These are phyloP conservation scores for Anthracocystis panici-leucophaei DNA, from an alignment of 1,284 basidiomycete species.

Conservation along the genomic window DNA sequence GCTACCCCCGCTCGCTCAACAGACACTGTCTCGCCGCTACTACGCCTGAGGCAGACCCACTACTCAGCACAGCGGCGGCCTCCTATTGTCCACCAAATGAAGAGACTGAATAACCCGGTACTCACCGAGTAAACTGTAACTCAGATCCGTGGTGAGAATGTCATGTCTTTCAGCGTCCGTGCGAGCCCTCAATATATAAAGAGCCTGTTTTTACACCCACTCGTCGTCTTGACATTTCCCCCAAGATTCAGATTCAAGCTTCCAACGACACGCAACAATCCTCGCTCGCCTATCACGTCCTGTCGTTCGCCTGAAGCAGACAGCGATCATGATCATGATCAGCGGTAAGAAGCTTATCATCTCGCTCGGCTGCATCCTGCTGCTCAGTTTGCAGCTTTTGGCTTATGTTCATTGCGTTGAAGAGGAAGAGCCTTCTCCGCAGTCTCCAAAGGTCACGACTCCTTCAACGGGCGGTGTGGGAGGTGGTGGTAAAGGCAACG, in stretches of 20 bases:
- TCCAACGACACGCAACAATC: too few species aligned
- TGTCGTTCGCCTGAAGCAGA: neutral
- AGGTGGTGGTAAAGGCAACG: neutral
- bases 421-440: neutral
- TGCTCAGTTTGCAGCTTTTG: neutral
- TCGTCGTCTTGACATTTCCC: neutral
- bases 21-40: too few species aligned
- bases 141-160: too few species aligned
- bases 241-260: neutral
- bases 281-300: neutral
- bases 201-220: neutral
- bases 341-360: neutral
- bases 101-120: too few species aligned
- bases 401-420: neutral
- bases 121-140: too few species aligned
- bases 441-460: neutral
- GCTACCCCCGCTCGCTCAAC: too few species aligned
- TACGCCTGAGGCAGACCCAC: too few species aligned
- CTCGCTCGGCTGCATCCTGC: neutral
- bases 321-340: constrained; percentile 4
- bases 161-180: too few species aligned
- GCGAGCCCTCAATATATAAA: neutral
- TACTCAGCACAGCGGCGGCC: too few species aligned
- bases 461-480: neutral
- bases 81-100: too few species aligned